Percentiles rank a stretch among this genome's conserved stretches.
phyloP scores from a whole-genome alignment of 805 yeast species.

The Ogataea pignaliae region DNA sequence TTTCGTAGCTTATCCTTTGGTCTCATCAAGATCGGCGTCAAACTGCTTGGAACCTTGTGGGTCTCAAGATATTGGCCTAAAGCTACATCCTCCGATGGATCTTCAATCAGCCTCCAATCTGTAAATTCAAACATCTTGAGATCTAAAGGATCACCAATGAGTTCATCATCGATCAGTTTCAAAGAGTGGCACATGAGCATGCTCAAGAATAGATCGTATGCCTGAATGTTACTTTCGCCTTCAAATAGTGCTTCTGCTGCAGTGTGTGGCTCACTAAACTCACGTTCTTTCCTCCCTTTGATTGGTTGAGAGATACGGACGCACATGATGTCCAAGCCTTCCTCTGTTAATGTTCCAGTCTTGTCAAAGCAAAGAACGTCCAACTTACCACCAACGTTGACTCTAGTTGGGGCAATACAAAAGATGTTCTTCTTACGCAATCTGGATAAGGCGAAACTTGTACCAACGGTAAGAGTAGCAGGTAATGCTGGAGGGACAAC shows the following conservation, averaged over 20 bases:
- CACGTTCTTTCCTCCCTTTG: slow-evolving; percentile 23
- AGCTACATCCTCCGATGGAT: slow-evolving; percentile 36
- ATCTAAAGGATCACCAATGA: slow-evolving; percentile 93
- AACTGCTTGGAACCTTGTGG: slow-evolving; percentile 34
- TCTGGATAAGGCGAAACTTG: slow-evolving; percentile 83
- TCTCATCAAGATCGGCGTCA: slow-evolving; percentile 46
- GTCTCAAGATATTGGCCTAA: slow-evolving; percentile 18
- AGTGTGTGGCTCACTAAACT: slow-evolving; percentile 22
- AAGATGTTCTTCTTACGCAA: slow-evolving; percentile 65
- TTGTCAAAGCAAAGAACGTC: slow-evolving; percentile 92
- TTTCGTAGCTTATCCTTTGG: slow-evolving; percentile 29
- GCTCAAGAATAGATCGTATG: slow-evolving; percentile 34
- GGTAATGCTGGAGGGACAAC: slow-evolving; percentile 99
- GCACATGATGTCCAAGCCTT: slow-evolving; percentile 84
- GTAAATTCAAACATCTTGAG: slow-evolving; percentile 90
- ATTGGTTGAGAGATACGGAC: slow-evolving; percentile 34
- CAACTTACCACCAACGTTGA: slow-evolving; percentile 92
- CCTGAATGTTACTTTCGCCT: slow-evolving; percentile 10
- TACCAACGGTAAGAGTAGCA: slow-evolving; percentile 94
- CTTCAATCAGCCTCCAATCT: slow-evolving; percentile 71
- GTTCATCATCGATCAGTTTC: slow-evolving; percentile 68
- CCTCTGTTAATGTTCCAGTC: slow-evolving; percentile 96
- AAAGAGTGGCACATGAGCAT: slow-evolving; percentile 87
- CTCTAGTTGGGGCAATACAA: slow-evolving; percentile 91
- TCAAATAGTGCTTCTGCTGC: slow-evolving; percentile 14